These are phyloP conservation scores for Blumeriella jaapii DNA, from an alignment of 2,329 filamentous ascomycete species.

Conservation along the genomic window DNA sequence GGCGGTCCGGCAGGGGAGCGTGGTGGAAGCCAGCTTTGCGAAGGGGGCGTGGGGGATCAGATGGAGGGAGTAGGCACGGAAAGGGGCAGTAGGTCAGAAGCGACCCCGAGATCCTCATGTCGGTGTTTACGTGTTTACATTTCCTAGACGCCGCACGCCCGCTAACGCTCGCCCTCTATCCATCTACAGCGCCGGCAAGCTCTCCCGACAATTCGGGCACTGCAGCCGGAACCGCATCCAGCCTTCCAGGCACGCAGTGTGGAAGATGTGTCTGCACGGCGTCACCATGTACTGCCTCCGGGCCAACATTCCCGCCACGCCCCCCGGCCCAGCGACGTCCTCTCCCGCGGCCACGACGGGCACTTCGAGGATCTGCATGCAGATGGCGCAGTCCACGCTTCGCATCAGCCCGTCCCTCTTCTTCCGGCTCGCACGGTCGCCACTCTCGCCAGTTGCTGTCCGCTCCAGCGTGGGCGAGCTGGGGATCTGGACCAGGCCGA, in stretches of 20 bases:
- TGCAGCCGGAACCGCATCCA: constrained; percentile 93
- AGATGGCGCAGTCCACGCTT: constrained; percentile 87
- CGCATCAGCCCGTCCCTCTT: constrained; percentile 35
- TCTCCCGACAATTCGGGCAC: constrained; percentile 90
- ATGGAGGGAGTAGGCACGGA: no score
- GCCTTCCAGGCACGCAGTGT: constrained; percentile 80
- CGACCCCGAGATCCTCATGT: no score
- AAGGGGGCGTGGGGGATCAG: no score
- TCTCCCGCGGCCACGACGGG: constrained; percentile 58
- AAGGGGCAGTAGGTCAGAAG: no score
- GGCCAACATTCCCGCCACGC: constrained; percentile 59
- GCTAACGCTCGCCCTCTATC: no score
- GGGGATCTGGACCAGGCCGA: constrained; percentile 47
- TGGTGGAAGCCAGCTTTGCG: no score
- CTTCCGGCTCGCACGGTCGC: constrained; percentile 28
- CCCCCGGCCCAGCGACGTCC: constrained; percentile 33
- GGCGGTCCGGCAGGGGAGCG: no score
- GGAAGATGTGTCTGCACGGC: constrained; percentile 91
- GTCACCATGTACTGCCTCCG: constrained; percentile 92
- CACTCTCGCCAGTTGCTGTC: constrained; percentile 13
- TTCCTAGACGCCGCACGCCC: no score
- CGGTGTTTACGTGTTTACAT: no score
- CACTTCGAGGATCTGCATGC: constrained; percentile 82
- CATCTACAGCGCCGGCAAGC: constrained; percentile 70
- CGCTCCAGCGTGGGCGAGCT: constrained; percentile 16